Percentiles rank a stretch among this genome's conserved stretches.
Conservation (phyloP, 805 yeast species). For the Nakazawaea molendinolei region DNA sequence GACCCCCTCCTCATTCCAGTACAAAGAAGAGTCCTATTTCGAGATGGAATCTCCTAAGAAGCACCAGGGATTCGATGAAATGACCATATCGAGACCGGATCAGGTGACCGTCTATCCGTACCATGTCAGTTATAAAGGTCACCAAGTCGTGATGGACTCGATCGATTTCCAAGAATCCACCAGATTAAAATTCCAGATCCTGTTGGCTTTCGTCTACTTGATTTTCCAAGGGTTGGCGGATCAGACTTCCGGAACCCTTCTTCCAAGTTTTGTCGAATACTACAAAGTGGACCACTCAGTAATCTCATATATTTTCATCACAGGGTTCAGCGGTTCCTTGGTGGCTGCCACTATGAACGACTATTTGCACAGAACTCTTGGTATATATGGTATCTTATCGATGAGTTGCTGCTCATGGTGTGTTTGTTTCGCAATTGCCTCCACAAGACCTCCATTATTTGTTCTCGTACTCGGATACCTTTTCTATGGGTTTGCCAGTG, state of each 20-base stretch:
- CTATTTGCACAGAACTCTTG: slow-evolving; percentile 9
- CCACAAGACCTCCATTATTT: slow-evolving; percentile 8
- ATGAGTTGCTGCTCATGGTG: slow-evolving; percentile 5
- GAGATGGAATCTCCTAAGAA: slow-evolving; percentile 3
- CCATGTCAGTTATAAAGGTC: slow-evolving; percentile 14
- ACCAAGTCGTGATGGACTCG: slow-evolving; percentile 28
- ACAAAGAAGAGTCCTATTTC: slow-evolving; percentile 4
- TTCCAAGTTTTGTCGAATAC: slow-evolving; percentile 44
- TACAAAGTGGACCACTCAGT: slow-evolving; percentile 42
- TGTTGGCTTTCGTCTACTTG: slow-evolving; percentile 32
- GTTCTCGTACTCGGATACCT: slow-evolving; percentile 6
- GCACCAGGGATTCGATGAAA: not conserved
- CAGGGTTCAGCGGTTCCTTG: slow-evolving; percentile 9
- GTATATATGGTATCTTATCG: slow-evolving; percentile 7
- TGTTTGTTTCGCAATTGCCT: slow-evolving; percentile 7
- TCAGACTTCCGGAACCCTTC: slow-evolving; percentile 53
- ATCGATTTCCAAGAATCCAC: slow-evolving; percentile 31
- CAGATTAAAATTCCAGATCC: slow-evolving; percentile 36
- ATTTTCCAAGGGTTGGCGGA: slow-evolving; percentile 49
- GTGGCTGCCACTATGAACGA: slow-evolving; percentile 9
- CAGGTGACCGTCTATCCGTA: slow-evolving; percentile 4
- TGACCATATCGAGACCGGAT: not conserved
- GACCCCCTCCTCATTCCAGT: slow-evolving; percentile 6
- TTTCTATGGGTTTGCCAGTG: slow-evolving; percentile 11
- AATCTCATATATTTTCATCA: slow-evolving; percentile 10